These are phyloP conservation scores for Rhizomucor pusillus DNA, from an alignment of 371 early-diverging fungal species.

Conservation along the genomic window DNA sequence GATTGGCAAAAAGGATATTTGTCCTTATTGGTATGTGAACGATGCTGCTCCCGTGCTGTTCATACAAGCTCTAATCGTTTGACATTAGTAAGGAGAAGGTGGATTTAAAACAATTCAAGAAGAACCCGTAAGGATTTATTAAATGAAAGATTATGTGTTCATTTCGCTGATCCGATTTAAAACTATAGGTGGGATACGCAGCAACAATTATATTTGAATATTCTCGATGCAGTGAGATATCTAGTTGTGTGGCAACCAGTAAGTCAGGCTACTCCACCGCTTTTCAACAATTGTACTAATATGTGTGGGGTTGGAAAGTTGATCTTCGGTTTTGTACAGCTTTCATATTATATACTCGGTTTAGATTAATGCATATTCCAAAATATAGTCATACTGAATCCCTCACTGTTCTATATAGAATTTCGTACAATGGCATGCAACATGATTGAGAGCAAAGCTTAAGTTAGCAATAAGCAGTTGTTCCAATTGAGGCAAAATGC, in stretches of 20 bases:
- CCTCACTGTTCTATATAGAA: too few species aligned
- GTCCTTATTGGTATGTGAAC: slow-evolving; percentile 82
- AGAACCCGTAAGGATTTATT: slow-evolving; percentile 63
- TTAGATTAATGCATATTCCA: slow-evolving; percentile 23
- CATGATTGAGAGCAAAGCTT: too few species aligned
- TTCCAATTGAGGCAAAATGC: too few species aligned
- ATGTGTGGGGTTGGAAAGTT: slow-evolving; percentile 18
- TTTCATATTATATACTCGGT: slow-evolving; percentile 41
- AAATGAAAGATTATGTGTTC: neutral
- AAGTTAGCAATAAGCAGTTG: too few species aligned
- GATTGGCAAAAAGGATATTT: slow-evolving; percentile 91
- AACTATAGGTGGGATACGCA: slow-evolving; percentile 64
- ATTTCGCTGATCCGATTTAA: neutral
- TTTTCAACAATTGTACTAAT: neutral
- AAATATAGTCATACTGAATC: too few species aligned
- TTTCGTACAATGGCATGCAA: too few species aligned
- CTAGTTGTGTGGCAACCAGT: slow-evolving; percentile 83
- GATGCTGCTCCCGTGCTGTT: too few species aligned
- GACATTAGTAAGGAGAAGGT: slow-evolving; percentile 77
- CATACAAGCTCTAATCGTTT: neutral
- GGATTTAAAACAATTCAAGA: slow-evolving; percentile 71
- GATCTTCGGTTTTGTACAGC: slow-evolving; percentile 47
- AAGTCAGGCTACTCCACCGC: slow-evolving; percentile 20
- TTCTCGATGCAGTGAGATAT: slow-evolving; percentile 81
- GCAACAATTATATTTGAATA: slow-evolving; percentile 72